Evolutionary conservation across 106 monocot genomes (phyloP).

Genomic region (Chionographis japonica): DNA sequence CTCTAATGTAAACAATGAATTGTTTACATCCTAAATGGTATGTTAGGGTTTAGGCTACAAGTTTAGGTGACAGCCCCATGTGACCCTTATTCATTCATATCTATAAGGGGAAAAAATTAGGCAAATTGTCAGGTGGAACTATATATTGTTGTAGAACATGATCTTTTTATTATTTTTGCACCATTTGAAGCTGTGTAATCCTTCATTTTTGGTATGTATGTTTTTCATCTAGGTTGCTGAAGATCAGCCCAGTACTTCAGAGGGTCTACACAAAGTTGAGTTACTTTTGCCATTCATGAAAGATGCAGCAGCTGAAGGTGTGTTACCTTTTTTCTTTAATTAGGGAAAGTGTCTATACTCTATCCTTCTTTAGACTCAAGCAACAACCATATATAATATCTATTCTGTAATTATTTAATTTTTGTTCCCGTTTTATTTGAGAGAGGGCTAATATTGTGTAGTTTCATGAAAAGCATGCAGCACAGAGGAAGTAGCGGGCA

Average conservation of each 20-base stretch:
- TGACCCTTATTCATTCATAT: no score
- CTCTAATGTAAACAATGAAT: no score
- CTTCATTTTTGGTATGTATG: not conserved
- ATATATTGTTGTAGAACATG: no score
- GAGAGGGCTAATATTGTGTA: slow-evolving; percentile 26
- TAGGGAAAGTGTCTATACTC: not conserved
- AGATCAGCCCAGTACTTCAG: slow-evolving; percentile 27
- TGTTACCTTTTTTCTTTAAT: not conserved
- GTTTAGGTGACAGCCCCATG: no score
- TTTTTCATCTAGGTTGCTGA: slow-evolving; percentile 40
- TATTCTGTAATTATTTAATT: not conserved
- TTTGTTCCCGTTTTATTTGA: not conserved
- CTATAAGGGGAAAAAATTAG: no score
- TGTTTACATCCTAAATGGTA: no score
- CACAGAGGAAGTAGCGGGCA: slow-evolving; percentile 53
- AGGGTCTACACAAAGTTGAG: slow-evolving; percentile 52
- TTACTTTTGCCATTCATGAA: slow-evolving; percentile 76
- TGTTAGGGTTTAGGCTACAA: no score
- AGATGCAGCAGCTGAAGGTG: slow-evolving; percentile 42
- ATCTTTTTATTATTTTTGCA: no score
- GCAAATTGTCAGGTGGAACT: no score
- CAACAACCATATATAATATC: not conserved
- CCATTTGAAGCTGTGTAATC: no score
- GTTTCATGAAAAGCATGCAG: slow-evolving; percentile 50
- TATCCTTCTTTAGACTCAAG: not conserved